phyloP scores from a whole-genome alignment of 1,284 basidiomycete species.

The Thecaphora frezii region DNA sequence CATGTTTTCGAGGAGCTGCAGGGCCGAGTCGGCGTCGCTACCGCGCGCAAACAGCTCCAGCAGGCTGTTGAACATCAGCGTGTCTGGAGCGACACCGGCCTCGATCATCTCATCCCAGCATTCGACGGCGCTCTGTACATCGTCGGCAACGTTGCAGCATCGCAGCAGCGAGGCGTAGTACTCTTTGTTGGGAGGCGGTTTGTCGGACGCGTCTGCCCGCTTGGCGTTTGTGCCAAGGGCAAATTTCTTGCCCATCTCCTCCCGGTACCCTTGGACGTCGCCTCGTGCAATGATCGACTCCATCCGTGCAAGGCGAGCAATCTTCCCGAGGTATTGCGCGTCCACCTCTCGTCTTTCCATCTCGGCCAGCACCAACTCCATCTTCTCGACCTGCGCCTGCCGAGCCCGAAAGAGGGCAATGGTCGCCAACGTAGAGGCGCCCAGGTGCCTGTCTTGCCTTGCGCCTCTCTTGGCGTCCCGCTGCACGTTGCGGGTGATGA shows the following conservation, averaged over 20 bases:
- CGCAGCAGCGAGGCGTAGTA: conserved; percentile 14
- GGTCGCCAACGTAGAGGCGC: not conserved
- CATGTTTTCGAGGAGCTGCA: conserved; percentile 70
- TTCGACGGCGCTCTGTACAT: conserved; percentile 23
- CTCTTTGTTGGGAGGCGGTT: conserved; percentile 7
- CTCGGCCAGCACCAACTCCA: conserved; percentile 3
- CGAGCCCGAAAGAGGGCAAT: conserved; percentile 17
- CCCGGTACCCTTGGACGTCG: conserved; percentile 15
- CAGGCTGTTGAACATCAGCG: conserved; percentile 22
- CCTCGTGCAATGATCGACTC: conserved; percentile 11
- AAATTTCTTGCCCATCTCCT: conserved; percentile 6
- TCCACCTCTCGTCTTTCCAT: conserved; percentile 3
- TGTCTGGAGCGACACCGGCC: conserved; percentile 8
- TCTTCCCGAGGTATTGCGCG: not conserved
- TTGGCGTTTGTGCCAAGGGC: conserved; percentile 15
- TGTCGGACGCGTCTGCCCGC: conserved; percentile 7
- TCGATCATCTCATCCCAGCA: conserved; percentile 15
- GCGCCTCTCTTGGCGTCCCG: too few species aligned
- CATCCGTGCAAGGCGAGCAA: not conserved
- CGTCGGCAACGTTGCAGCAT: conserved; percentile 17
- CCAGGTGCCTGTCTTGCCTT: not conserved
- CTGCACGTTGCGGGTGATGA: not conserved
- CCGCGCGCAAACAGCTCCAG: conserved; percentile 26
- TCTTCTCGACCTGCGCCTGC: conserved; percentile 14
- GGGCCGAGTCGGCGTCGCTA: conserved; percentile 61